phyloP scores from a whole-genome alignment of 164 flowering plant genomes.

The Paratinospora sagittata region DNA sequence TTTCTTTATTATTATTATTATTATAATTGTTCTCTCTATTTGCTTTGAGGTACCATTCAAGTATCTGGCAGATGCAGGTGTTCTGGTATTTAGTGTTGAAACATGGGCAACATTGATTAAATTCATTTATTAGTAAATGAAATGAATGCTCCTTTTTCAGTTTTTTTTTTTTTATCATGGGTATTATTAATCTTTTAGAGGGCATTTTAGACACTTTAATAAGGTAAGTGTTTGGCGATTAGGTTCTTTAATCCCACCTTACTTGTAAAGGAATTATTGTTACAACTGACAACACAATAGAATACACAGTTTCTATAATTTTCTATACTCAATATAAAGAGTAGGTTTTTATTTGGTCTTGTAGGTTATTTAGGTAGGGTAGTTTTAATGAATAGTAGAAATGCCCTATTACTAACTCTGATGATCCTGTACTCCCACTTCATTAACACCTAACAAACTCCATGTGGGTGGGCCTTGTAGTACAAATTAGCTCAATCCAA shows the following conservation, averaged over 20 bases:
- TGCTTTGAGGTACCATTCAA: conserved; percentile 10
- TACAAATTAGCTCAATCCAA: too few relatives aligned
- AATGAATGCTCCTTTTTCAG: not conserved
- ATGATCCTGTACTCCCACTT: conserved; percentile 1
- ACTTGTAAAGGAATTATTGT: not conserved
- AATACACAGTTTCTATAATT: not conserved
- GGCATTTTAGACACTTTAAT: conserved; percentile 1
- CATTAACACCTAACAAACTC: not conserved
- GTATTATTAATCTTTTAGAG: not conserved
- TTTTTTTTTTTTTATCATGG: not conserved
- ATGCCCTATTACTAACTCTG: too few relatives aligned
- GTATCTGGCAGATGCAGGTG: conserved; percentile 4
- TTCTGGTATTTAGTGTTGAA: conserved; percentile 4
- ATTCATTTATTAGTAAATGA: conserved; percentile 4
- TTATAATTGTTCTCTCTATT: too few relatives aligned
- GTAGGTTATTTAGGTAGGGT: not conserved
- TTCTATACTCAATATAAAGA: not conserved
- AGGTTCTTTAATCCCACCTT: conserved; percentile 1
- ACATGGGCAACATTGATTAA: conserved; percentile 4
- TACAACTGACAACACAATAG: not conserved
- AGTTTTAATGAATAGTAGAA: not conserved
- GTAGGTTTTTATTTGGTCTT: not conserved
- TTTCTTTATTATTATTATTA: not conserved
- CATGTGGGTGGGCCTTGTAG: not conserved
- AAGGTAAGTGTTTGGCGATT: not conserved